phyloP scores from a whole-genome alignment of 2,329 filamentous ascomycete species.

The Colletotrichum echinochloae region DNA sequence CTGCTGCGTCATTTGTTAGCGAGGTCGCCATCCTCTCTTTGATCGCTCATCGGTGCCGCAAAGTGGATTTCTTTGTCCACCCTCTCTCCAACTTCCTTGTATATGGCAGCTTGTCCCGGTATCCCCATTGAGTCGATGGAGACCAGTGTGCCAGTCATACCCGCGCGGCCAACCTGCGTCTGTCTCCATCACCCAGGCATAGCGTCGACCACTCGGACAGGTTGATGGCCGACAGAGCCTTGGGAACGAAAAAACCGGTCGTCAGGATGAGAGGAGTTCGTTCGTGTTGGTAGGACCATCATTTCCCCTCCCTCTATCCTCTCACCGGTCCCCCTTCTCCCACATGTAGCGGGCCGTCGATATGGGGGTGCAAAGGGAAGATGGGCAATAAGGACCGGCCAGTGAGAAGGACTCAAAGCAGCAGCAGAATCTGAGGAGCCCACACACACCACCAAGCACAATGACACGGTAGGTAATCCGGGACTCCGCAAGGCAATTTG shows the following conservation, averaged over 20 bases:
- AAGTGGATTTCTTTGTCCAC: background rate
- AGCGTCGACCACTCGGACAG: constrained; percentile 18
- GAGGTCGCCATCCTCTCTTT: background rate
- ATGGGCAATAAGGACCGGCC: constrained; percentile 17
- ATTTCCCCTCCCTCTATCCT: constrained; percentile 10
- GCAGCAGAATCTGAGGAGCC: constrained; percentile 32
- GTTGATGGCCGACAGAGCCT: constrained; percentile 24
- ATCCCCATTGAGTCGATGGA: constrained; percentile 1
- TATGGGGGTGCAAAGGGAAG: background rate
- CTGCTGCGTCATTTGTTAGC: background rate
- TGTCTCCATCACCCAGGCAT: constrained; percentile 12
- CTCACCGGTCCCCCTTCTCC: background rate
- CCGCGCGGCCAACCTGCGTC: constrained; percentile 17
- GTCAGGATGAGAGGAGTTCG: constrained; percentile 13
- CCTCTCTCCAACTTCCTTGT: background rate
- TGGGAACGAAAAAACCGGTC: background rate
- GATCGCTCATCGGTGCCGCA: background rate
- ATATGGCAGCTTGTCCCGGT: background rate
- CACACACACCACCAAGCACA: constrained; percentile 18
- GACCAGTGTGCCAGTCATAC: background rate
- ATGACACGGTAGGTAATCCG: constrained; percentile 29
- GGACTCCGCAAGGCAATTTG: constrained; percentile 39
- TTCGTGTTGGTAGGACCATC: constrained; percentile 33
- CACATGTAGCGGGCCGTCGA: constrained; percentile 30
- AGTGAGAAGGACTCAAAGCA: constrained; percentile 32